These are phyloP conservation scores for Coelastrella sp. DNA, from an alignment of 139 green algal genomes.

Conservation along the genomic window DNA sequence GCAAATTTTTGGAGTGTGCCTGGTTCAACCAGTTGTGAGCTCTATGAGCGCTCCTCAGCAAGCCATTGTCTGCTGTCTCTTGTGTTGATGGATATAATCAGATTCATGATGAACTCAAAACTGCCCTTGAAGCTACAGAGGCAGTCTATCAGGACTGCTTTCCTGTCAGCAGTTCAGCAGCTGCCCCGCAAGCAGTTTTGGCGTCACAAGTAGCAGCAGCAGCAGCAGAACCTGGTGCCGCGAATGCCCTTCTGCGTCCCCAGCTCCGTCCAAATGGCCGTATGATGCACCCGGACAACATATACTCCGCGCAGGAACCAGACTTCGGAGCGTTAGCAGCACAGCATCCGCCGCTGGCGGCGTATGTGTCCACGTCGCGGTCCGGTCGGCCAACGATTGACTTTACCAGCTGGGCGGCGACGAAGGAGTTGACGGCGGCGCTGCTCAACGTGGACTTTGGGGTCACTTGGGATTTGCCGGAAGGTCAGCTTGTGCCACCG, in stretches of 20 bases:
- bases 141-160: not conserved
- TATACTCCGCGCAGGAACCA: constrained; percentile 74
- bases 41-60: too few species aligned
- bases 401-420: constrained; percentile 78
- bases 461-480: constrained; percentile 80
- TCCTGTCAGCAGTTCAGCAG: not conserved
- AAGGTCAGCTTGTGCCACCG: constrained; percentile 86
- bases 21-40: too few species aligned
- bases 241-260: too few species aligned
- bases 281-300: constrained; percentile 75
- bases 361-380: not conserved
- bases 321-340: constrained; percentile 77
- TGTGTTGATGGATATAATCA: too few species aligned
- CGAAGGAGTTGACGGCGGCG: constrained; percentile 77
- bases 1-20: too few species aligned
- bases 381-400: constrained; percentile 53
- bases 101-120: not conserved
- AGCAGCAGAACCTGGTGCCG: not conserved
- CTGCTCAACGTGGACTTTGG: constrained; percentile 83
- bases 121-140: not conserved
- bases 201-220: not conserved
- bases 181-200: too few species aligned
- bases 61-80: too few species aligned
- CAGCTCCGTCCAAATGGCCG: not conserved
- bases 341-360: not conserved